Evolutionary conservation across 306 rosid species (phyloP).

Genomic region (Potentilla sterilis): DNA sequence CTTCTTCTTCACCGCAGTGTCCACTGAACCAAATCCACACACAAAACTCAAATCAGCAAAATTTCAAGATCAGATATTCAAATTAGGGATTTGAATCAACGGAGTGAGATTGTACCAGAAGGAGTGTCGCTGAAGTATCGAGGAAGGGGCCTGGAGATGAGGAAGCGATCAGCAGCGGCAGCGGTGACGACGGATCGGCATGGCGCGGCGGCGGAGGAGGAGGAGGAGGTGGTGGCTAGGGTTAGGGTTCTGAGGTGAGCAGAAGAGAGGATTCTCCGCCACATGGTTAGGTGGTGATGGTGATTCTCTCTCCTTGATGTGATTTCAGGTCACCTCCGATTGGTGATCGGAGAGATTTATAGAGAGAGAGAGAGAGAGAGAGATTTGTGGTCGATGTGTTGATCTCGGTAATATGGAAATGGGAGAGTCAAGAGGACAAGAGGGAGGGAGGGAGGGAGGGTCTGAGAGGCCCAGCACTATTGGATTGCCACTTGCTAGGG

Average conservation of each 20-base stretch:
- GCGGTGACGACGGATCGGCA: conserved; percentile 36
- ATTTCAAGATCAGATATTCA: background rate
- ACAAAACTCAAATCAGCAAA: background rate
- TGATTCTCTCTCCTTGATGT: background rate
- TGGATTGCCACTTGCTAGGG: background rate
- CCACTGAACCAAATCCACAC: conserved; percentile 24
- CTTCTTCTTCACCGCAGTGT: conserved; percentile 49
- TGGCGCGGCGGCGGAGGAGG: conserved; percentile 23
- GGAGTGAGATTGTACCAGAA: conserved; percentile 37
- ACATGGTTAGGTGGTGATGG: conserved; percentile 37
- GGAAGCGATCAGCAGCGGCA: conserved; percentile 32
- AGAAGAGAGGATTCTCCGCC: conserved; percentile 66
- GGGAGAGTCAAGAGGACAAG: background rate
- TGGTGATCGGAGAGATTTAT: background rate
- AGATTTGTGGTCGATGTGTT: background rate
- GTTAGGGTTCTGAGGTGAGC: conserved; percentile 63
- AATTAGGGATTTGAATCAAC: background rate
- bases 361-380: background rate
- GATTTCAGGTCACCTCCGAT: conserved; percentile 31
- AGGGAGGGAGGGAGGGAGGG: no score
- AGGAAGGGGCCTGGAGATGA: conserved; percentile 20
- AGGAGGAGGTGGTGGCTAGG: conserved; percentile 20
- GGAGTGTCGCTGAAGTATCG: conserved; percentile 39
- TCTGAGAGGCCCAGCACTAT: background rate
- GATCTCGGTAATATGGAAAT: conserved; percentile 5